These are phyloP conservation scores for Talinum fruticosum DNA, from an alignment of 148 eudicot genomes.

Conservation along the genomic window DNA sequence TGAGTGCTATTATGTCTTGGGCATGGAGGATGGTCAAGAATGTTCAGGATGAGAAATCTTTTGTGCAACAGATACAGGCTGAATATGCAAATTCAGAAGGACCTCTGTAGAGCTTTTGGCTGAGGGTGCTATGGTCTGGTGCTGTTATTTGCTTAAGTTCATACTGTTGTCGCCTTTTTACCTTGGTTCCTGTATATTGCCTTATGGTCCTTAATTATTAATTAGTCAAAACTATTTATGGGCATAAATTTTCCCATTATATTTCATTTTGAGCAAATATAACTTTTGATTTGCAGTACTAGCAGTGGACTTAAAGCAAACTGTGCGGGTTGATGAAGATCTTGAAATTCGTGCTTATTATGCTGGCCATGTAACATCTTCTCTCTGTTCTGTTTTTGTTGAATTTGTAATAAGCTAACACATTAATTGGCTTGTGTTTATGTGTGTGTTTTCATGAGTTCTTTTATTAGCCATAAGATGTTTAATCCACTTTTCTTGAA, in stretches of 20 bases:
- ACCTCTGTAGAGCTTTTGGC: neutral
- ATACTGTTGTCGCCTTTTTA: neutral
- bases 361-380: conserved; percentile 81
- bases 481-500: too few species aligned
- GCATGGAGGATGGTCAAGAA: neutral
- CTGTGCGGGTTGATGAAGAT: conserved; percentile 75
- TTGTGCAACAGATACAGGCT: neutral
- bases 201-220: neutral
- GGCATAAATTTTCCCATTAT: neutral
- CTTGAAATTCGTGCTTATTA: conserved; percentile 96
- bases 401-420: neutral
- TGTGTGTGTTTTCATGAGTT: too few species aligned
- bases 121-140: neutral
- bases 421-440: neutral
- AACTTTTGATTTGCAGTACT: conserved; percentile 45
- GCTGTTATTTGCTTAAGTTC: neutral
- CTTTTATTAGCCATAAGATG: too few species aligned
- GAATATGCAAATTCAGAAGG: neutral
- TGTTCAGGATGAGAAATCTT: neutral
- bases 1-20: neutral
- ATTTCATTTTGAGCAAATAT: conserved; percentile 1
- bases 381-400: conserved; percentile 6
- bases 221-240: neutral
- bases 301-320: conserved; percentile 90
- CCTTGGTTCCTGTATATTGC: neutral